Base-by-base conservation (phyloP, 169 alveolate species). In the Ichthyophthirius multifiliis region DNA sequence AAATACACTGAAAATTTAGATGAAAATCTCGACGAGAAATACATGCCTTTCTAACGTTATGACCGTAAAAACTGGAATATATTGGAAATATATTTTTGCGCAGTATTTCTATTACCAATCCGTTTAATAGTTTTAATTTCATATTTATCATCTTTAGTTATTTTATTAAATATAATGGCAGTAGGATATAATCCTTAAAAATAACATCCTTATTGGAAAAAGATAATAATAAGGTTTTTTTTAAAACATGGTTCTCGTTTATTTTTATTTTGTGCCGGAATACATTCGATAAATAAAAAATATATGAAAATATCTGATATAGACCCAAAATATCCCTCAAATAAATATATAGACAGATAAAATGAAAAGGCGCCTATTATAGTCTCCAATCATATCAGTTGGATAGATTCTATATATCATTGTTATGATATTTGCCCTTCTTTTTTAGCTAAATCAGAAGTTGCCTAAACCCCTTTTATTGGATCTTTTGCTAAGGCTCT, bases 381-480 rank as follows among this genome's bases (percentile, higher is more conserved):
- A n/a, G 64, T 74, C 39, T 81, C 75, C 45, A 81, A 81, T 62
- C 86, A 81, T 41, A 76, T 81, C 5, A 18, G 71, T 62, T 81
- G 86, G 86, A 32, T 71, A 30, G 86, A 81, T n/a, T n/a, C n/a
- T n/a, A n/a, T n/a, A n/a, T 20, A 71, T 67, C 18, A 48, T 81
- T 31, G 48, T 44, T n/a, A 81, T 74, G 39, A 47, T 44, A 0
- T 45, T 55, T 31, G 44, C 43, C 81, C 86, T 7, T 46, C 76
- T 10, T 81, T 73, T 64, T 63, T 81, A 18, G 67, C 86, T 34
- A 81, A 81, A 81, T 74, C 34, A 41, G 75, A 55, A 20, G 75
- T 81, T 3, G 55, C 48, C 9, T 27, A 67, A 0, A 48, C 39
- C 23, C 86, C 86, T 18, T 35, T 81, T 13, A 47, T 55, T 55